These are phyloP conservation scores for Penicillium sp. DNA, from an alignment of 2,329 filamentous ascomycete species.

Conservation along the genomic window DNA sequence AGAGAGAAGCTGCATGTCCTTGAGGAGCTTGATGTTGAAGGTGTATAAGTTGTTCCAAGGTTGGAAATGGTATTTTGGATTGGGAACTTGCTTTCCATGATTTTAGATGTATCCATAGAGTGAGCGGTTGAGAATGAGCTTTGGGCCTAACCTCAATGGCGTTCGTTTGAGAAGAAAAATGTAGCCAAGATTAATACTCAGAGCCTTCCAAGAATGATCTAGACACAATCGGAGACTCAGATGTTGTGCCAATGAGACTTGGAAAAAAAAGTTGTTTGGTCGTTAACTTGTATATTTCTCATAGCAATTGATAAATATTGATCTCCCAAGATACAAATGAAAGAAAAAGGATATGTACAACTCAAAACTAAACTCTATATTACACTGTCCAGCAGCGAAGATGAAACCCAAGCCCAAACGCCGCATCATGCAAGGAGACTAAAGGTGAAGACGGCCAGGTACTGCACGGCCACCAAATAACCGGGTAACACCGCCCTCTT, in stretches of 20 bases:
- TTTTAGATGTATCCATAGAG: too few relatives aligned
- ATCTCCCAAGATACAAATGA: neutral
- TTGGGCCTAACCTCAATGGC: too few relatives aligned
- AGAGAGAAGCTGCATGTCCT: neutral
- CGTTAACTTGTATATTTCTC: neutral
- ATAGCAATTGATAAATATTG: neutral
- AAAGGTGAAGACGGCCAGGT: conserved; percentile 35
- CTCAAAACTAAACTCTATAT: conserved; percentile 12
- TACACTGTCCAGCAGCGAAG: conserved; percentile 23
- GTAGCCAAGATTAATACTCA: too few relatives aligned
- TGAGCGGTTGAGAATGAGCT: too few relatives aligned
- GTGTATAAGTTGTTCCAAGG: neutral
- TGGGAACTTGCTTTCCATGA: neutral
- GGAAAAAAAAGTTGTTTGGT: neutral
- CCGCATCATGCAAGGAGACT: conserved; percentile 7
- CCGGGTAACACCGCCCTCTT: conserved; percentile 34
- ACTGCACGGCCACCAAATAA: conserved; percentile 43
- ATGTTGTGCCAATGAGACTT: neutral
- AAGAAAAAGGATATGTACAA: conserved; percentile 18
- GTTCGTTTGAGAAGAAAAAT: too few relatives aligned
- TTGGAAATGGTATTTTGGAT: neutral
- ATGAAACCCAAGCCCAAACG: conserved; percentile 9
- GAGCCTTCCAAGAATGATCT: too few relatives aligned
- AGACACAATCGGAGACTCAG: neutral
- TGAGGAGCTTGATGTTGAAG: neutral